Percentiles rank a stretch among this genome's conserved stretches.
Conservation (phyloP, 306 rosid genomes). For the Oemleria cerasiformis region DNA sequence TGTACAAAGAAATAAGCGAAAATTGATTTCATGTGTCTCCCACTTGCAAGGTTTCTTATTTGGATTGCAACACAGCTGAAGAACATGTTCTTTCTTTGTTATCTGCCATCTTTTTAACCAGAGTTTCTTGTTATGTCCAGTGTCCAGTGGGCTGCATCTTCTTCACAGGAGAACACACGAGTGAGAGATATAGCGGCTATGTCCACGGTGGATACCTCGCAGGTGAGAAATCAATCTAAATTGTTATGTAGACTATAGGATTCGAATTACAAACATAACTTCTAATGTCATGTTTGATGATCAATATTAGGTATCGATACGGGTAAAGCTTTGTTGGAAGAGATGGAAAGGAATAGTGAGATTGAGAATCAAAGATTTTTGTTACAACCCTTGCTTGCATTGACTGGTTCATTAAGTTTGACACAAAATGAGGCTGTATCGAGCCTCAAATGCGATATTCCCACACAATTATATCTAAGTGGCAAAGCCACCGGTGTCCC, state of each 20-base stretch:
- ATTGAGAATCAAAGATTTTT: slow-evolving; percentile 49
- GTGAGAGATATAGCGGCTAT: slow-evolving; percentile 81
- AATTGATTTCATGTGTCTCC: not conserved
- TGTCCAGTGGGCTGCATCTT: slow-evolving; percentile 77
- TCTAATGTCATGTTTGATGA: slow-evolving; percentile 3
- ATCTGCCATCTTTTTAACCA: not conserved
- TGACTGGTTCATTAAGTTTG: slow-evolving; percentile 59
- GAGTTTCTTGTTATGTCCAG: slow-evolving; percentile 35
- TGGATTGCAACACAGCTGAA: not conserved
- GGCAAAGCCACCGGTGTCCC: slow-evolving; percentile 53
- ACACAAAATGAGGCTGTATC: slow-evolving; percentile 60
- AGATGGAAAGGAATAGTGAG: slow-evolving; percentile 61
- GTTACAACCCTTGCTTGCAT: slow-evolving; percentile 71
- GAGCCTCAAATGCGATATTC: slow-evolving; percentile 71
- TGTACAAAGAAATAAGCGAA: not conserved
- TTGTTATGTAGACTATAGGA: not conserved
- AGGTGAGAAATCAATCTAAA: slow-evolving; percentile 32
- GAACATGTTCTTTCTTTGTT: not conserved
- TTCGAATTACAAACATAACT: not conserved
- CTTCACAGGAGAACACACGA: slow-evolving; percentile 91
- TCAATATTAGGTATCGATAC: slow-evolving; percentile 71
- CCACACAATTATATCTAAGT: slow-evolving; percentile 67
- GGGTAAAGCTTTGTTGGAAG: slow-evolving; percentile 62
- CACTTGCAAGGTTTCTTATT: no score
- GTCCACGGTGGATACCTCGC: slow-evolving; percentile 93